Conservation (phyloP, 2,329 filamentous ascomycete genomes). For the Chrysoporthe deuterocubensis region DNA sequence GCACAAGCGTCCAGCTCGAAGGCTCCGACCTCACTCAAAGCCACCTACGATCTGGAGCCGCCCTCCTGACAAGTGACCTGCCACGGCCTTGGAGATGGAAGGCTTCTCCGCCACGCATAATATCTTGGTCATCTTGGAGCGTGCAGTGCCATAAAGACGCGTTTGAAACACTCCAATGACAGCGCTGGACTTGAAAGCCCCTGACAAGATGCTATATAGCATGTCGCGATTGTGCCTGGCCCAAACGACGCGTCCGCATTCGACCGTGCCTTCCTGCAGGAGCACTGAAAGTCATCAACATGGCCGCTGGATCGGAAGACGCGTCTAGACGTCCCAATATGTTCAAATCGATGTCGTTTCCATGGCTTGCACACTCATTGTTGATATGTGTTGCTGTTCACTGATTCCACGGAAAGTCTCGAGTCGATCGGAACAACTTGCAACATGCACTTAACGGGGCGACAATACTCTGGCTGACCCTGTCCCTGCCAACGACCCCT, state of each 20-base stretch:
- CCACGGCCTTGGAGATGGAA: constrained; percentile 93
- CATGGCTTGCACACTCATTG: background rate
- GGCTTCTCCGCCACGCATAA: constrained; percentile 71
- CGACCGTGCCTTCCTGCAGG: constrained; percentile 20
- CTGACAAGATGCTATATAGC: constrained; percentile 16
- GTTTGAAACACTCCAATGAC: background rate
- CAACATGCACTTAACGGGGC: constrained; percentile 18
- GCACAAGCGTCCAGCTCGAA: background rate
- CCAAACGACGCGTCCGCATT: constrained; percentile 20
- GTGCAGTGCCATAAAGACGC: constrained; percentile 19
- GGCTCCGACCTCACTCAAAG: constrained; percentile 5
- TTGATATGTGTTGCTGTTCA: background rate
- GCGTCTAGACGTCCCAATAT: constrained; percentile 3
- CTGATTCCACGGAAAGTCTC: background rate
- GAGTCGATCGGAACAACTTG: background rate
- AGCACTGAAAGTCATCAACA: constrained; percentile 15
- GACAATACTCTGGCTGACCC: background rate
- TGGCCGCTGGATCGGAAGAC: constrained; percentile 15
- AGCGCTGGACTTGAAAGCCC: background rate
- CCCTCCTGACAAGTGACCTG: constrained; percentile 84
- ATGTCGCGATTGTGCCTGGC: constrained; percentile 1
- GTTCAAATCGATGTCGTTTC: background rate
- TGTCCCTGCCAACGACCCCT: background rate
- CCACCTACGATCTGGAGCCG: constrained; percentile 67
- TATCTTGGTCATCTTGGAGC: constrained; percentile 53